These are phyloP conservation scores for Sugiyamaella boreocaroliniensis DNA, from an alignment of 805 yeast species.

Conservation along the genomic window DNA sequence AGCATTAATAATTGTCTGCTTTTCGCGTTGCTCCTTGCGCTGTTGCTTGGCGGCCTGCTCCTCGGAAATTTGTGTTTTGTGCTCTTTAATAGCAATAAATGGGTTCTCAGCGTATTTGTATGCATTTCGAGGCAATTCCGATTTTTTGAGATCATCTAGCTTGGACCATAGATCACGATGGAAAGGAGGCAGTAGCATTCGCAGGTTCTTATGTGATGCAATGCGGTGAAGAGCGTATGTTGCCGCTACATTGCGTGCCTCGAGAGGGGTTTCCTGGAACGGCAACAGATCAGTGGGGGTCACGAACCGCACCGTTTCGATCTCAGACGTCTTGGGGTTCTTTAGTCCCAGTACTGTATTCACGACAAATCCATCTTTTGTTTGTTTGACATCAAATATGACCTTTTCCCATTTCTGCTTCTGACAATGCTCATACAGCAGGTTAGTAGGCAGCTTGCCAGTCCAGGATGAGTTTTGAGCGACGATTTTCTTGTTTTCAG, in stretches of 20 bases:
- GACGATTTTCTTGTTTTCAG: conserved; percentile 15
- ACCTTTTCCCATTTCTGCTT: conserved; percentile 86
- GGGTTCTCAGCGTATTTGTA: conserved; percentile 67
- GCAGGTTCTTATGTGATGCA: conserved; percentile 72
- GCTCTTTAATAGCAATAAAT: conserved; percentile 59
- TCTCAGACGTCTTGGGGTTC: conserved; percentile 75
- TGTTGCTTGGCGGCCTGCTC: conserved; percentile 5
- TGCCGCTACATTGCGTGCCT: conserved; percentile 86
- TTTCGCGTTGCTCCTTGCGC: conserved; percentile 10
- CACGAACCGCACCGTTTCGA: conserved; percentile 48
- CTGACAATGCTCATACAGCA: conserved; percentile 82
- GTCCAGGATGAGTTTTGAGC: conserved; percentile 60
- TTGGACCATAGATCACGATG: conserved; percentile 75
- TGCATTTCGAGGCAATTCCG: conserved; percentile 44
- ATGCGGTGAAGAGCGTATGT: conserved; percentile 79
- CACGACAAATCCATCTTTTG: conserved; percentile 55
- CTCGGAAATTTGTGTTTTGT: conserved; percentile 42
- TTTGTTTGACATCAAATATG: conserved; percentile 55
- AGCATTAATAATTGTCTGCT: conserved; percentile 17
- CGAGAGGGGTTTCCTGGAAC: conserved; percentile 75
- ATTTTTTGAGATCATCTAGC: conserved; percentile 55
- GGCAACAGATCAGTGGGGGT: conserved; percentile 45
- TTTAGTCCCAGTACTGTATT: conserved; percentile 59
- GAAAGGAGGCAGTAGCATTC: conserved; percentile 78
- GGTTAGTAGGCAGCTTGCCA: conserved; percentile 83